Conservation (phyloP, 208 protist genomes). For the Porcisia hertigi region DNA sequence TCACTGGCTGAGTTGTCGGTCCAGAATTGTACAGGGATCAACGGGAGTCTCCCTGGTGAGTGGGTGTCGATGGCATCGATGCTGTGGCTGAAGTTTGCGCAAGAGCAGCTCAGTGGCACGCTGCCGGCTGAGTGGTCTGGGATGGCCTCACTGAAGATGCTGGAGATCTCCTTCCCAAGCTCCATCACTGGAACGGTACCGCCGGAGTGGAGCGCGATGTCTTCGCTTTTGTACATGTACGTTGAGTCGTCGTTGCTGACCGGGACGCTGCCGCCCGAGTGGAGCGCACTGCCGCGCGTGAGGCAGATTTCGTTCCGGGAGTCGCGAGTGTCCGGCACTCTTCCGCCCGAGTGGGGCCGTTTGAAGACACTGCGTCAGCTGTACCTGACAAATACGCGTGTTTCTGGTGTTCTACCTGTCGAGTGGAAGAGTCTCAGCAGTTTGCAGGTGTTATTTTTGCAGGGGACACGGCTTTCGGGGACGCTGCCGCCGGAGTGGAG, state of each 20-base stretch:
- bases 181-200: constrained; percentile 6
- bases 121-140: neutral
- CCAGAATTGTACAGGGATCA: neutral
- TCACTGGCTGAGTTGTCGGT: neutral
- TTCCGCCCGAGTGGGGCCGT: constrained; percentile 1
- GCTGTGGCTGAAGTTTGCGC: neutral
- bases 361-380: neutral
- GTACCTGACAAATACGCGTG: neutral
- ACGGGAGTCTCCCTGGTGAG: constrained; percentile 1
- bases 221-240: neutral
- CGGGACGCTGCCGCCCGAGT: constrained; percentile 7
- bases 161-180: neutral
- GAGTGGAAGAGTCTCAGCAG: neutral
- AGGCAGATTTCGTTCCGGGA: neutral
- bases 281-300: neutral
- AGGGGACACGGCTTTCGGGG: neutral
- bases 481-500: constrained; percentile 13
- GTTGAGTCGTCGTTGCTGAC: neutral
- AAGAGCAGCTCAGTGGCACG: neutral
- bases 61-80: neutral
- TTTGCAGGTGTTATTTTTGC: neutral
- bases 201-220: constrained; percentile 3
- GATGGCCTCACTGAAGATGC: constrained; percentile 1
- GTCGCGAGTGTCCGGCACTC: neutral
- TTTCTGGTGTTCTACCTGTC: neutral